Evolutionary conservation across 371 early-diverging fungal genomes (phyloP).

Genomic region (Mucor saturninus): DNA sequence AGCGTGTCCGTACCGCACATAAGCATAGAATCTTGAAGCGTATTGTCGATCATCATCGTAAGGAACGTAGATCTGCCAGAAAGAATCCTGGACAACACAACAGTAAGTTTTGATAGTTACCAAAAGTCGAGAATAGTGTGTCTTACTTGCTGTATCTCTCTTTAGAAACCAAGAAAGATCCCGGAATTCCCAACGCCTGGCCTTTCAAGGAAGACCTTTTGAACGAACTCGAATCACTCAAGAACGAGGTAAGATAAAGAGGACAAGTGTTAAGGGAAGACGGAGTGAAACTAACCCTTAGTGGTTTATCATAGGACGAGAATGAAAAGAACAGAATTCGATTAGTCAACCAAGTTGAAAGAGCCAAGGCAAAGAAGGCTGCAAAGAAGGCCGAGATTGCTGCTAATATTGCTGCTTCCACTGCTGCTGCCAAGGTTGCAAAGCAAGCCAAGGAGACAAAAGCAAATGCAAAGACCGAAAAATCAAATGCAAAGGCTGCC

Average conservation of each 20-base stretch:
- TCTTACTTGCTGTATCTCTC: background rate
- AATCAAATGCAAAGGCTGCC: conserved; percentile 1
- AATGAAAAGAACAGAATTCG: conserved; percentile 34
- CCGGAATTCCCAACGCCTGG: conserved; percentile 59
- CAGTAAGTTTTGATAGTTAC: conserved; percentile 36
- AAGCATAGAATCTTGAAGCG: conserved; percentile 79
- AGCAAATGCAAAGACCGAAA: background rate
- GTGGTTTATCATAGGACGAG: conserved; percentile 17
- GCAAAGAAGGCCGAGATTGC: conserved; percentile 27
- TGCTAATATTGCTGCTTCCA: conserved; percentile 22
- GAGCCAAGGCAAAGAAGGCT: conserved; percentile 30
- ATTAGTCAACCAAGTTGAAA: conserved; percentile 27
- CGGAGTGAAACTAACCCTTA: background rate
- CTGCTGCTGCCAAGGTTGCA: conserved; percentile 17
- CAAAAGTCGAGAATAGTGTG: background rate
- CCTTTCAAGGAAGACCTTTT: conserved; percentile 59
- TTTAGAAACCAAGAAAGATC: conserved; percentile 51
- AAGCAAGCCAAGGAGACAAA: conserved; percentile 8
- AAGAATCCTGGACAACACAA: conserved; percentile 61
- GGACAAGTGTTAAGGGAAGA: background rate
- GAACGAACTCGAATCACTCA: conserved; percentile 56
- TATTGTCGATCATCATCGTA: conserved; percentile 78
- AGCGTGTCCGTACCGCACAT: conserved; percentile 70
- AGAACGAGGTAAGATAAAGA: conserved; percentile 34
- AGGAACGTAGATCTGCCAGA: conserved; percentile 72